Evolutionary conservation across 2,329 filamentous ascomycete genomes (phyloP).

Genomic region (Myrmaecium sp.): DNA sequence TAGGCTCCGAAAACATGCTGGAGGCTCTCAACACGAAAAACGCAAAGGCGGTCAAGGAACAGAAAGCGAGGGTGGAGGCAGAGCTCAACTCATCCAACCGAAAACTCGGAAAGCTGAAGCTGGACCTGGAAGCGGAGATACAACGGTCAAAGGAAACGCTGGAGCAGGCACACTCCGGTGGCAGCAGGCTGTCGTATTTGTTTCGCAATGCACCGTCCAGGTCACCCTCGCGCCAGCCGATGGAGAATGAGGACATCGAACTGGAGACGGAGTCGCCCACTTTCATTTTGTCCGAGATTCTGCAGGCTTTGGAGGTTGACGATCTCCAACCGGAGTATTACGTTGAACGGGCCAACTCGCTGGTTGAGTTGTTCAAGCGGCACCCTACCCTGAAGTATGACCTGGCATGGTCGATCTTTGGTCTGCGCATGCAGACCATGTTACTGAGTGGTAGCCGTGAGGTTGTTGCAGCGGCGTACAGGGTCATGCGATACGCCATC

Average conservation of each 20-base stretch:
- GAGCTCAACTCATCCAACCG: slow-evolving; percentile 81
- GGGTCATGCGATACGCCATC: slow-evolving; percentile 85
- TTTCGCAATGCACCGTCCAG: slow-evolving; percentile 39
- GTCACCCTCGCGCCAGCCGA: slow-evolving; percentile 32
- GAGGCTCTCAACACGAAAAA: slow-evolving; percentile 91
- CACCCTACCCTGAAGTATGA: slow-evolving; percentile 93
- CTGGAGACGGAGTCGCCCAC: slow-evolving; percentile 72
- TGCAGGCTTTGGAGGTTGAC: slow-evolving; percentile 76
- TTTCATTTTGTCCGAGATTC: slow-evolving; percentile 72
- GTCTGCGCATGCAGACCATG: slow-evolving; percentile 86
- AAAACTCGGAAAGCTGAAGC: slow-evolving; percentile 43
- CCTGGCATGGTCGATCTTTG: slow-evolving; percentile 89
- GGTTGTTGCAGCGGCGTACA: slow-evolving; percentile 85
- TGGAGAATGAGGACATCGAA: slow-evolving; percentile 48
- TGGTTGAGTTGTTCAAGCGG: slow-evolving; percentile 92
- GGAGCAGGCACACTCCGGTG: slow-evolving; percentile 26
- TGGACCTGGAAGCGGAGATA: slow-evolving; percentile 42
- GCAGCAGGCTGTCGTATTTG: slow-evolving; percentile 37
- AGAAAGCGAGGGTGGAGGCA: slow-evolving; percentile 43
- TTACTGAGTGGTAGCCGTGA: slow-evolving; percentile 89
- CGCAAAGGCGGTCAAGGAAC: slow-evolving; percentile 76
- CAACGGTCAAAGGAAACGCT: slow-evolving; percentile 39
- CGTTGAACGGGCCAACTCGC: slow-evolving; percentile 74
- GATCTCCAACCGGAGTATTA: slow-evolving; percentile 90
- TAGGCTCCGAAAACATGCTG: slow-evolving; percentile 92